Evolutionary conservation across 768 basidiomycete genomes (phyloP).

Genomic region (Chalciporus piperatus): DNA sequence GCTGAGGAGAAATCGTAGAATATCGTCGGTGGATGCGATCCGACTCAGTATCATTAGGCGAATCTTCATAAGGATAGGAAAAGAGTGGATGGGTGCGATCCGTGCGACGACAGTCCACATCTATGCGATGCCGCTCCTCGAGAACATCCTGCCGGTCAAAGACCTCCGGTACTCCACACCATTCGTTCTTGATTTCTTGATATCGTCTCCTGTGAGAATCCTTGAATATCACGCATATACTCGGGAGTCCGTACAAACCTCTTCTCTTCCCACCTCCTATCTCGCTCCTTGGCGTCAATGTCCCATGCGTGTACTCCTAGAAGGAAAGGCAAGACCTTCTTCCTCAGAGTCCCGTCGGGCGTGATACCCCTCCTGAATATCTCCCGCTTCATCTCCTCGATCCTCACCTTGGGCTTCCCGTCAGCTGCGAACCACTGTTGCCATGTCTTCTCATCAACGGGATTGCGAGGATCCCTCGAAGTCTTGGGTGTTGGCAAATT

Average conservation of each 20-base stretch:
- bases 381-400: conserved; percentile 71
- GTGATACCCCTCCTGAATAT: conserved; percentile 76
- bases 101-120: conserved; percentile 96
- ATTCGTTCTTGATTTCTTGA: conserved; percentile 66
- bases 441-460: conserved; percentile 75
- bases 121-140: conserved; percentile 92
- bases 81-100: conserved; percentile 94
- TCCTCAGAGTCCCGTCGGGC: conserved; percentile 53
- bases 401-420: conserved; percentile 61
- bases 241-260: conserved; percentile 38
- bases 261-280: conserved; percentile 59
- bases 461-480: conserved; percentile 76
- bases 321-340: conserved; percentile 87
- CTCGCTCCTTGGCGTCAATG: conserved; percentile 58
- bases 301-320: conserved; percentile 86
- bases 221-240: conserved; percentile 6
- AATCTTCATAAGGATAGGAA: conserved; percentile 42
- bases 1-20: conserved; percentile 73
- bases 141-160: conserved; percentile 76
- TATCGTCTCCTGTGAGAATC: conserved; percentile 58
- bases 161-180: conserved; percentile 81
- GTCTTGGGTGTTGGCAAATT: conserved; percentile 81
- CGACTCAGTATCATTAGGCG: conserved; percentile 50
- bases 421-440: conserved; percentile 72
- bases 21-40: conserved; percentile 46